Base-by-base conservation (phyloP, 371 early-diverging fungal genomes). In the Amoeboaphelidium protococcarum region DNA sequence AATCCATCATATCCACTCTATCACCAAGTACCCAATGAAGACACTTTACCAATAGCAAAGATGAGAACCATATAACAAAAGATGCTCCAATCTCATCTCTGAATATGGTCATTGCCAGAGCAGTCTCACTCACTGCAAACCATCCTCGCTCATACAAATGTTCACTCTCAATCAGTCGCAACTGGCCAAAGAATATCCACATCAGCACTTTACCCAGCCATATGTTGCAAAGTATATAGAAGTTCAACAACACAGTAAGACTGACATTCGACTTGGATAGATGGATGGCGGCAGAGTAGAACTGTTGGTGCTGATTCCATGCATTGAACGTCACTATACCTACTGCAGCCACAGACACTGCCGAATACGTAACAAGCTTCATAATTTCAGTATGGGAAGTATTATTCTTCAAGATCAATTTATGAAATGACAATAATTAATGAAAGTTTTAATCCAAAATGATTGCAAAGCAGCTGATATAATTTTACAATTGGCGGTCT, bases 1-100 rank as follows among this genome's bases (percentile, higher is more conserved):
- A 16, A 10, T 31, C 37, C 37, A 87, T 86, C 55, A 80, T 88
- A 47, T 82, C 83, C 26, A 91, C 80, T 1, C 91, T 71, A 60
- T 89, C 90, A 56, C 77, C 75, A 43, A 76, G 67, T 44, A 94
- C 61, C 95, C 95, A 94, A 58, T 94, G 95, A 58, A 91, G 89
- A 46, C 82, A 76, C 58, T 91, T 90, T 41, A 83, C 59, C 53
- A 89, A 76, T 12, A 90, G 64, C 21, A 94, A 62, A 1, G 80
- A 58, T 1, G 73, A 77, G 59, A 94, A 82, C 27, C 80, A 65
- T 42, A 76, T 61, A 13, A 87, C 67, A 54, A 83, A 88, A 19
- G 65, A 77, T 10, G 81, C 61, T 52, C 88, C 80, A 54, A 91
- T 90, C 54, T 86, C 86, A 58, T 87, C 86, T 40, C 84, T 71